Evolutionary conservation across 176 grass and related monocot genomes (phyloP).

Genomic region (Aegilops speltoides): DNA sequence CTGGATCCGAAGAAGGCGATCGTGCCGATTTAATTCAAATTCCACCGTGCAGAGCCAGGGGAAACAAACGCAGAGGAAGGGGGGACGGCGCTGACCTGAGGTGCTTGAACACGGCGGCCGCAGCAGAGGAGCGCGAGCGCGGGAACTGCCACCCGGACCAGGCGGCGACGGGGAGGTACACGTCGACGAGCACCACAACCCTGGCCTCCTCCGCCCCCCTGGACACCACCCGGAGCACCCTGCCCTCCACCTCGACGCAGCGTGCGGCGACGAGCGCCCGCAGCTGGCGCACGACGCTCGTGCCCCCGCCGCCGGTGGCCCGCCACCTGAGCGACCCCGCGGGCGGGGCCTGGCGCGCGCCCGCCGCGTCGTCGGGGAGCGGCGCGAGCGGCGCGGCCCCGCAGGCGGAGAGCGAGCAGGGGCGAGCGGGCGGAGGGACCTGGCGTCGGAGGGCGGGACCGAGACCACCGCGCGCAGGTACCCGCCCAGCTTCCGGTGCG

Average conservation of each 20-base stretch:
- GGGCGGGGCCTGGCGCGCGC: neutral
- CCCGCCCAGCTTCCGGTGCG: slow-evolving; percentile 54
- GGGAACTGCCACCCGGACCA: slow-evolving; percentile 89
- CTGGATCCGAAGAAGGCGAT: neutral
- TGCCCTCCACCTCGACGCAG: slow-evolving; percentile 53
- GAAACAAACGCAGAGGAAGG: neutral
- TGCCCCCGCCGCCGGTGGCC: slow-evolving; percentile 27
- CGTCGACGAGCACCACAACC: slow-evolving; percentile 63
- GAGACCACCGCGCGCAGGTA: slow-evolving; percentile 74
- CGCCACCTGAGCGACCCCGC: slow-evolving; percentile 28
- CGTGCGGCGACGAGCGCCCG: slow-evolving; percentile 36
- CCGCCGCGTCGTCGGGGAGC: slow-evolving; percentile 18
- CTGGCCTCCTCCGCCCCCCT: slow-evolving; percentile 44
- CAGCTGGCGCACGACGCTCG: slow-evolving; percentile 58
- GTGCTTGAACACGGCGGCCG: slow-evolving; percentile 77
- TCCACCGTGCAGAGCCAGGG: neutral
- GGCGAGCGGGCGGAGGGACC: neutral
- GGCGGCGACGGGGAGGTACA: slow-evolving; percentile 62
- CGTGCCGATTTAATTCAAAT: neutral
- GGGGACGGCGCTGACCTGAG: slow-evolving; percentile 38
- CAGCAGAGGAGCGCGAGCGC: slow-evolving; percentile 25
- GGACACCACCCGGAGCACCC: slow-evolving; percentile 41
- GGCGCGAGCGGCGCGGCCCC: neutral
- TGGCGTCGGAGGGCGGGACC: neutral
- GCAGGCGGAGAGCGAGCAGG: slow-evolving; percentile 39